Conservation (phyloP, 345 rosid genomes). For the Populus pruinosa region DNA sequence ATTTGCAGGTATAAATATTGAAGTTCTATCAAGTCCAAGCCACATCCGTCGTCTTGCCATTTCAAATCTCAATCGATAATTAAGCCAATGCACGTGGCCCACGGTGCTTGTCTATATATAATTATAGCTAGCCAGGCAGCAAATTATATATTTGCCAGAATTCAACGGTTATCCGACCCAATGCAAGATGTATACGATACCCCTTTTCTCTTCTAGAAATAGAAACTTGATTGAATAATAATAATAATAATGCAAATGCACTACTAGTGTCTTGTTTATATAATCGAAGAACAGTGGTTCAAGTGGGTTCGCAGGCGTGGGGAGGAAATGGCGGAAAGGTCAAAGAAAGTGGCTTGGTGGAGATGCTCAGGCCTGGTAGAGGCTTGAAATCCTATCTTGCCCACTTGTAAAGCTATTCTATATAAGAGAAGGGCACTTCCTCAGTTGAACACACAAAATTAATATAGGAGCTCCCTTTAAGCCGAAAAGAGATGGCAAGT, state of each 20-base stretch:
- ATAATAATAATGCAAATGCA: neutral
- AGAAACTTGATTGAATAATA: neutral
- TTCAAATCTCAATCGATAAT: neutral
- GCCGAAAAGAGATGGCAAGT: slow-evolving; percentile 25
- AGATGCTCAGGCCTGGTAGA: neutral
- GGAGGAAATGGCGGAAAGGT: slow-evolving; percentile 22
- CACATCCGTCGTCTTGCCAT: too few relatives aligned
- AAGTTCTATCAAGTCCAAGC: too few relatives aligned
- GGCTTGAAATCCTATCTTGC: neutral
- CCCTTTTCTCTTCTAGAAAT: neutral
- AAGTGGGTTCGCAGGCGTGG: slow-evolving; percentile 30
- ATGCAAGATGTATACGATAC: neutral
- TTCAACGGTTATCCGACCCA: slow-evolving; percentile 2
- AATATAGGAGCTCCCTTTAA: neutral
- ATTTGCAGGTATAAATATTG: neutral
- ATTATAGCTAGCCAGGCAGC: neutral
- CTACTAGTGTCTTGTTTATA: neutral
- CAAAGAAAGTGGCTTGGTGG: slow-evolving; percentile 46
- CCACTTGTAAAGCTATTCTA: neutral
- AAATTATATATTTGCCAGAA: neutral
- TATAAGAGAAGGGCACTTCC: neutral
- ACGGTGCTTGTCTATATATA: neutral
- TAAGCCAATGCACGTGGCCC: neutral
- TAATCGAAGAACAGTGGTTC: neutral
- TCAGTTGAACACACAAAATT: neutral